Percentiles rank a stretch among this genome's conserved stretches.
These are phyloP conservation scores for Neurospora sp. DNA, from an alignment of 495 filamentous ascomycete species.

Conservation along the genomic window DNA sequence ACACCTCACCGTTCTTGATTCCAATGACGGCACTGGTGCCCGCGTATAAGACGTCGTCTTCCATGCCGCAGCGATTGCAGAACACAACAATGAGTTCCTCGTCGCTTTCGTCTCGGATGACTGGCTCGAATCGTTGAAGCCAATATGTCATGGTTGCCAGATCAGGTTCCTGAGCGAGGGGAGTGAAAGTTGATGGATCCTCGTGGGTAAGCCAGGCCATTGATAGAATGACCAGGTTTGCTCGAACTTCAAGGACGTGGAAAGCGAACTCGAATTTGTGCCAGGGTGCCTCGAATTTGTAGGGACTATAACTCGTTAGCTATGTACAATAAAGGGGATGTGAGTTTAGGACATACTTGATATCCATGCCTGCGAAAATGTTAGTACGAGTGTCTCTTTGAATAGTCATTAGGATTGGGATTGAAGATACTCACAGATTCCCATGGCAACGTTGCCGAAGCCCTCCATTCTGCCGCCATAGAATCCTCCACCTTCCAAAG, in stretches of 20 bases:
- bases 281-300: slow-evolving; percentile 65
- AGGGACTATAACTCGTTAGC: slow-evolving; percentile 14
- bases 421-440: slow-evolving; percentile 62
- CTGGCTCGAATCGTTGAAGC: slow-evolving; percentile 66
- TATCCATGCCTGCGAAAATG: slow-evolving; percentile 46
- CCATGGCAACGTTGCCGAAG: slow-evolving; percentile 61
- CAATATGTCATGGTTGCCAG: slow-evolving; percentile 79
- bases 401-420: background rate
- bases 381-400: background rate
- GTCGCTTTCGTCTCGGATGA: slow-evolving; percentile 47
- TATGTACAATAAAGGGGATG: background rate
- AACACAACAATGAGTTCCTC: slow-evolving; percentile 69
- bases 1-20: slow-evolving; percentile 56
- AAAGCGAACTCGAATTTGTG: slow-evolving; percentile 75
- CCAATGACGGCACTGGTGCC: slow-evolving; percentile 81
- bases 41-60: slow-evolving; percentile 64
- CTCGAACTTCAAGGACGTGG: slow-evolving; percentile 51
- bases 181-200: slow-evolving; percentile 33
- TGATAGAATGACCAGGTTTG: slow-evolving; percentile 66
- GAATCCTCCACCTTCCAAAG: slow-evolving; percentile 64
- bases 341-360: slow-evolving; percentile 40
- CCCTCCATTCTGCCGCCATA: slow-evolving; percentile 38
- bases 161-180: slow-evolving; percentile 50
- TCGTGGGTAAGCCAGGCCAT: slow-evolving; percentile 82
- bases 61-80: slow-evolving; percentile 70